phyloP scores from a whole-genome alignment of 2,329 filamentous ascomycete genomes.

The Cladosporium sp. region DNA sequence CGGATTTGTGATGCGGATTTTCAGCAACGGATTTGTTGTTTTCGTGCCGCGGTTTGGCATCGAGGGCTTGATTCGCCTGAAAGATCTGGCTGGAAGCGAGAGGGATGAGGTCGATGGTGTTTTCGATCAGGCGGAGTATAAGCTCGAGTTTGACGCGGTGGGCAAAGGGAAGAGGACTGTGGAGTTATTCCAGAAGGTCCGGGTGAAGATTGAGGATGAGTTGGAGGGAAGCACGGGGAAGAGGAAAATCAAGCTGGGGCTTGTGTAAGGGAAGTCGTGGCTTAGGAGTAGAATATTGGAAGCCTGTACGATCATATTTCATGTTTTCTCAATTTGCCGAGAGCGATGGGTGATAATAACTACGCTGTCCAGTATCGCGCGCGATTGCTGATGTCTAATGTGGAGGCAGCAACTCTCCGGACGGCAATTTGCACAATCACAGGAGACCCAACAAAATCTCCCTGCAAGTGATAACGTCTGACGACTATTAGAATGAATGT shows the following conservation, averaged over 20 bases:
- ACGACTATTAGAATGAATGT: no score
- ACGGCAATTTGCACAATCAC: no score
- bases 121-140: slow-evolving; percentile 83
- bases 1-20: slow-evolving; percentile 93
- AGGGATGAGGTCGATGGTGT: slow-evolving; percentile 68
- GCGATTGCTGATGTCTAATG: no score
- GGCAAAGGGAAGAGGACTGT: slow-evolving; percentile 46
- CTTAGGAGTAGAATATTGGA: neutral
- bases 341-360: neutral
- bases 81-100: slow-evolving; percentile 59
- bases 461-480: no score
- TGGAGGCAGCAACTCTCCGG: no score
- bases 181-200: slow-evolving; percentile 87
- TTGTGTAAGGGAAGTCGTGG: slow-evolving; percentile 25
- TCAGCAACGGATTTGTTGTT: slow-evolving; percentile 94
- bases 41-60: slow-evolving; percentile 95
- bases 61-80: slow-evolving; percentile 79
- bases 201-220: slow-evolving; percentile 82
- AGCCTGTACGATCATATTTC: neutral
- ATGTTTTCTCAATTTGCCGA: neutral
- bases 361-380: no score
- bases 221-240: slow-evolving; percentile 96
- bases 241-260: slow-evolving; percentile 71
- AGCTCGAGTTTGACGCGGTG: slow-evolving; percentile 55
- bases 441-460: no score